Base-by-base conservation (phyloP, 345 rosid species). In the Sonneratia caseolaris region DNA sequence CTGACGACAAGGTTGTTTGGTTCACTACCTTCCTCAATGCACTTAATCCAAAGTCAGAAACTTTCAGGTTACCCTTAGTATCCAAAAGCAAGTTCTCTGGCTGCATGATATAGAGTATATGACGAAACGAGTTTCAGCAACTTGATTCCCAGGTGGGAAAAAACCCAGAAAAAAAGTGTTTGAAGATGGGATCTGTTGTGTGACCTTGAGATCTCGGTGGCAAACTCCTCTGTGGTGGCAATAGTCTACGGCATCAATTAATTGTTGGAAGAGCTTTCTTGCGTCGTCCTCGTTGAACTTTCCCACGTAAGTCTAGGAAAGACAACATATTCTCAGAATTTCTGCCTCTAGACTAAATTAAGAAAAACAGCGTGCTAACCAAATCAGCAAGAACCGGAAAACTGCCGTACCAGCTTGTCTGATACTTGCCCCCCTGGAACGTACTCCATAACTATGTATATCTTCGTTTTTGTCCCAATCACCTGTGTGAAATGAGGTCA, bases 141-240 rank as follows among this genome's bases (percentile, higher is more conserved):
- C 11, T 38, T 42, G 42, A 36, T 14, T 18, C 11, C 7, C 7
- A 9, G 5, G 45, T 0, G 5, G 0, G 40, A 16, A 66, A 6
- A 22, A 64, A 49, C 40, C 12, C 12, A 43, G 35, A 7, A 40
- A 24, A 7, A 40, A 24, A 37, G n/a, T 36, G 37, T 48, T 32
- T 0, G 32, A 51, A 24, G 68, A 15, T 11, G 47, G 22, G 14
- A 22, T 35, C 24, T 9, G 71, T 37, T 18, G 7, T n/a, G 49
- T 35, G 53, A 80, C 97, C 97, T 94, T 94, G 56, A 91, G 80
- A 78, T 90, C 98, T 82, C 98, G 87, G 79, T 91, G 97, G 76
- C 83, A 87, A 75, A 91, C 97, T 74, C 97, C 96, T 86, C 84
- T 89, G 86, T 83, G 78, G 71, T 91, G 97, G 83, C 97, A 91